Conservation (phyloP, 371 early-diverging fungal species). For the Mucor irregularis region DNA sequence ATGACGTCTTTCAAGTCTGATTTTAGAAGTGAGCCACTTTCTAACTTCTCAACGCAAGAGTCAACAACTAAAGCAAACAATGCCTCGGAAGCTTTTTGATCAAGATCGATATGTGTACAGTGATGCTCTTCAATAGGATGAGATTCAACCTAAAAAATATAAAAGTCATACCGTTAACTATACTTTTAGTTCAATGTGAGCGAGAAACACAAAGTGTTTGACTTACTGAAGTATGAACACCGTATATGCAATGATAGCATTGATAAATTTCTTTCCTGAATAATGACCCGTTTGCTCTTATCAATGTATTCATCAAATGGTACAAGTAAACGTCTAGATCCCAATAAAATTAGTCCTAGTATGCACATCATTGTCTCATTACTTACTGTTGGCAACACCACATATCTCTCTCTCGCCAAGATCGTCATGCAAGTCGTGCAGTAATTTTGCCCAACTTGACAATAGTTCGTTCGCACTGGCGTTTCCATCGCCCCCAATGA, state of each 20-base stretch:
- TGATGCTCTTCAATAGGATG: constrained; percentile 61
- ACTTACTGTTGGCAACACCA: constrained; percentile 56
- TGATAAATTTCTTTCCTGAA: constrained; percentile 57
- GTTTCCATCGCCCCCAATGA: background rate
- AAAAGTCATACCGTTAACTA: background rate
- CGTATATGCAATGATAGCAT: constrained; percentile 71
- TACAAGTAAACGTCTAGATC: background rate
- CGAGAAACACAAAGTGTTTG: background rate
- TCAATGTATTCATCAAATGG: constrained; percentile 22
- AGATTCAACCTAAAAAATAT: constrained; percentile 44
- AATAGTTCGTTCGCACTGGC: background rate
- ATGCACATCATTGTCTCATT: background rate
- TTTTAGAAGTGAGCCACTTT: constrained; percentile 40
- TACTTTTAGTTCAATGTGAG: background rate
- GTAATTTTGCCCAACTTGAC: constrained; percentile 35
- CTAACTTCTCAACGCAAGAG: constrained; percentile 37
- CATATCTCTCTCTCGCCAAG: constrained; percentile 70
- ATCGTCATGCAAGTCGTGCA: constrained; percentile 60
- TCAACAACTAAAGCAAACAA: constrained; percentile 51
- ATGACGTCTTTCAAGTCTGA: constrained; percentile 61
- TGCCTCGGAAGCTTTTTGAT: constrained; percentile 56
- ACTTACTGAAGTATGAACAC: constrained; percentile 57
- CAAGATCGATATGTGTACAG: constrained; percentile 44
- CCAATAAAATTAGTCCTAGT: background rate
- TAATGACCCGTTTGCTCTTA: constrained; percentile 12